Evolutionary conservation across 257 asterid genomes (phyloP).

Genomic region (Plectranthus barbatus): DNA sequence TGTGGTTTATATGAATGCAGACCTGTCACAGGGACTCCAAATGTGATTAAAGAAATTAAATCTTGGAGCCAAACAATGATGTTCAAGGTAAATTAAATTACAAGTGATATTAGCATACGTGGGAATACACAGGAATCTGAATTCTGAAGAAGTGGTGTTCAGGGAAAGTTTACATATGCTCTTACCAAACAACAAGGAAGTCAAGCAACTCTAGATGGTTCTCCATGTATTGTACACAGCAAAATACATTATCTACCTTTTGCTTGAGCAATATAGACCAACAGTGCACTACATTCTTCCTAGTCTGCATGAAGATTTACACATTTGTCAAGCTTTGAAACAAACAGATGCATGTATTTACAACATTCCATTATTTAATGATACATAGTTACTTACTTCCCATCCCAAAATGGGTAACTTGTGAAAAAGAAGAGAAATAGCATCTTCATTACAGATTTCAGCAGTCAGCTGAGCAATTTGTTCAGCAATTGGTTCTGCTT

Average conservation of each 20-base stretch:
- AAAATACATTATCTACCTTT: slow-evolving; percentile 56
- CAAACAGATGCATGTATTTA: slow-evolving; percentile 6
- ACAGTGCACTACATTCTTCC: slow-evolving; percentile 82
- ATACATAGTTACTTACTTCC: slow-evolving; percentile 63
- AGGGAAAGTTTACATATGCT: slow-evolving; percentile 2
- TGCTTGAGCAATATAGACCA: slow-evolving; percentile 93
- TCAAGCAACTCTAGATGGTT: slow-evolving; percentile 89
- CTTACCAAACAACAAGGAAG: slow-evolving; percentile 93
- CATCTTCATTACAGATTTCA: slow-evolving; percentile 85
- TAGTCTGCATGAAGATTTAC: slow-evolving; percentile 48
- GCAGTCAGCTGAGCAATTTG: slow-evolving; percentile 66
- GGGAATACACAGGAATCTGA: neutral
- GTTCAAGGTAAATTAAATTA: neutral
- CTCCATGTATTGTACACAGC: slow-evolving; percentile 82
- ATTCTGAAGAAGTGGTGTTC: neutral
- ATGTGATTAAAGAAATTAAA: neutral
- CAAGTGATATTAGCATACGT: neutral
- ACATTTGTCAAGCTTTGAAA: slow-evolving; percentile 18
- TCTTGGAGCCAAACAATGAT: neutral
- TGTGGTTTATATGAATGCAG: slow-evolving; percentile 4
- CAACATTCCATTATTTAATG: neutral
- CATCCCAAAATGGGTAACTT: slow-evolving; percentile 81
- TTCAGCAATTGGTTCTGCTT: slow-evolving; percentile 72
- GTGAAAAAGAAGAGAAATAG: slow-evolving; percentile 80
- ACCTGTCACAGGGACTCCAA: neutral